phyloP scores from a whole-genome alignment of 2,329 filamentous ascomycete species.

The Phialophora tarda region DNA sequence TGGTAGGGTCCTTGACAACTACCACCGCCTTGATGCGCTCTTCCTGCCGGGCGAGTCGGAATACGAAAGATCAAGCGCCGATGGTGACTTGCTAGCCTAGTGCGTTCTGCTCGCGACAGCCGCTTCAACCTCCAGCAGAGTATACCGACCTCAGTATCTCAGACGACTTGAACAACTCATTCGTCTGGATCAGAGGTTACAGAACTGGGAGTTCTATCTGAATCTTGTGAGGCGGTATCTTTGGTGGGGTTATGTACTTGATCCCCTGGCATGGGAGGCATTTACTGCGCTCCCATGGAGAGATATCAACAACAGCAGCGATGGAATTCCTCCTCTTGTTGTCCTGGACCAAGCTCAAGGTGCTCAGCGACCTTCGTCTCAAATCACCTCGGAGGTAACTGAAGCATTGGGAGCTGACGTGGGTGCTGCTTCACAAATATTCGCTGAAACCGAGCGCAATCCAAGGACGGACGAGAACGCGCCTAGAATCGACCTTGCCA shows the following conservation, averaged over 20 bases:
- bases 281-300: background rate
- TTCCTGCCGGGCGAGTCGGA: background rate
- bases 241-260: conserved; percentile 5
- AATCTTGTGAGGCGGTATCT: background rate
- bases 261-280: background rate
- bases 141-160: background rate
- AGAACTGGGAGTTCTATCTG: background rate
- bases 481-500: no score
- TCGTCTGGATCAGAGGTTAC: background rate
- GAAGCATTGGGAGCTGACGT: no score
- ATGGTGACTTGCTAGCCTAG: background rate
- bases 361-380: no score
- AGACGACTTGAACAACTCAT: background rate
- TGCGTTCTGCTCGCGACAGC: background rate
- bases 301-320: no score
- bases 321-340: no score
- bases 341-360: no score
- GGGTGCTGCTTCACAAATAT: no score
- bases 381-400: no score
- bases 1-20: conserved; percentile 3
- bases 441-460: no score
- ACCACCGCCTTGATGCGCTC: no score
- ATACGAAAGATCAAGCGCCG: background rate
- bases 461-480: no score
- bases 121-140: background rate